Evolutionary conservation across 139 green algal species (phyloP), one percentile per base, ranked within the genome.

Genomic region (Auxenochlorella pyrenoidosa): DNA sequence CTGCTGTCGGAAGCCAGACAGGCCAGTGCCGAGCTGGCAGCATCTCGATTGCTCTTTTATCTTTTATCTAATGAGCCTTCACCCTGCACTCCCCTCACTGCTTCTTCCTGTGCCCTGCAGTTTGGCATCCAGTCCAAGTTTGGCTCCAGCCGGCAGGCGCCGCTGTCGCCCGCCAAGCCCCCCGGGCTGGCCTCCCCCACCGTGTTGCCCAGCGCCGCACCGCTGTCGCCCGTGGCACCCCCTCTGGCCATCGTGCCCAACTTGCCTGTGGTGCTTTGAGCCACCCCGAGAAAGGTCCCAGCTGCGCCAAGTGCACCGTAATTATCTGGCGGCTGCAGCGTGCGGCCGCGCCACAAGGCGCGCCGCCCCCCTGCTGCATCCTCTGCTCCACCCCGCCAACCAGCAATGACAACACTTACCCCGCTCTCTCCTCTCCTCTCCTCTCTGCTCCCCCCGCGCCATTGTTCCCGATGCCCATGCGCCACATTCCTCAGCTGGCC

Each of bases 101-200:
- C n/a, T n/a, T n/a, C 16, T n/a, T 54, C n/a, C 22, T 28, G 30
- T 77, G 32, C 8, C 41, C 40, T 40, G 83, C 83, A 88, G 84
- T 88, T 88, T 88, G 84, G 84, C 84, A 88, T 88, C 73, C 84
- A 88, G 54, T 82, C 71, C 72, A 88, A 88, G 84, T 34, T 88
- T 32, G 47, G n/a, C 43, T 5, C 22, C 38, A 12, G 54, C 41
- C 44, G 44, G 83, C 72, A 73, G 32, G 66, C 66, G 38, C 84
- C 72, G 16, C 70, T 71, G 82, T 80, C 70, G 68, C 82, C 82
- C 34, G 32, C n/a, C 82, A 79, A 79, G 82, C 70, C 82, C 16
- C n/a, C 65, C 30, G 32, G 32, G 32, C 34, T 47, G 65, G 81
- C 81, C n/a, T 70, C 65, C 30, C 41, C 81, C 30, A 30, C 40